Percentiles rank a stretch among this genome's conserved stretches.
These are phyloP conservation scores for Pichia sp. DNA, from an alignment of 1,139 yeast genomes.

Conservation along the genomic window DNA sequence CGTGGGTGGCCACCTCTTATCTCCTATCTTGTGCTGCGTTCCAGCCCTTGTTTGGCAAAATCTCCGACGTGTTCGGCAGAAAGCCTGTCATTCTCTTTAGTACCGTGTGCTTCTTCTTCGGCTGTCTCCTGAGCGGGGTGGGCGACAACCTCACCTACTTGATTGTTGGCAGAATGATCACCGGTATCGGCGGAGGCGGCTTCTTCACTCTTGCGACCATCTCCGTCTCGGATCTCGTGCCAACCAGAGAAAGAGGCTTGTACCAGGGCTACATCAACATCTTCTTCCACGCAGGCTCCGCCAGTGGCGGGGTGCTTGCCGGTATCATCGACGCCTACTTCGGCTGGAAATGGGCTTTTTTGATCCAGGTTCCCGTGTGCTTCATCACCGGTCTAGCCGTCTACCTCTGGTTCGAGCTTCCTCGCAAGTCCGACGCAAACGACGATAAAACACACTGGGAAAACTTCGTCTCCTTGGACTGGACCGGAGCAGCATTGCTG, in stretches of 20 bases:
- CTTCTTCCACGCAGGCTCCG: slow-evolving; percentile 48
- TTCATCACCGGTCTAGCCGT: slow-evolving; percentile 38
- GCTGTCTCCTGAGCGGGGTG: slow-evolving; percentile 59
- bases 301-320: slow-evolving; percentile 52
- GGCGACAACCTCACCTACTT: slow-evolving; percentile 55
- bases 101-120: slow-evolving; percentile 53
- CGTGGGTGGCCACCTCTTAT: slow-evolving; percentile 40
- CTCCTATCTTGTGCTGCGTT: slow-evolving; percentile 54
- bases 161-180: slow-evolving; percentile 49
- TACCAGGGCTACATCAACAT: slow-evolving; percentile 51
- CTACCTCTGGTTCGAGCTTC: slow-evolving; percentile 39
- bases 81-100: slow-evolving; percentile 45
- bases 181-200: slow-evolving; percentile 59
- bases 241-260: slow-evolving; percentile 48
- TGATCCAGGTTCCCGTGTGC: slow-evolving; percentile 48
- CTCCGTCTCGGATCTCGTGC: slow-evolving; percentile 49
- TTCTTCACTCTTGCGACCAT: slow-evolving; percentile 48
- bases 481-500: slow-evolving; percentile 42
- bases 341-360: slow-evolving; percentile 52
- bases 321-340: slow-evolving; percentile 43
- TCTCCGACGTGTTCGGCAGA: slow-evolving; percentile 57
- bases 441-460: slow-evolving; percentile 32
- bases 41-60: slow-evolving; percentile 69
- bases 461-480: slow-evolving; percentile 59
- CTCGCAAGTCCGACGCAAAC: slow-evolving; percentile 32